Conservation (phyloP, 2,329 filamentous ascomycete genomes). For the Epicoccum sorghinum region DNA sequence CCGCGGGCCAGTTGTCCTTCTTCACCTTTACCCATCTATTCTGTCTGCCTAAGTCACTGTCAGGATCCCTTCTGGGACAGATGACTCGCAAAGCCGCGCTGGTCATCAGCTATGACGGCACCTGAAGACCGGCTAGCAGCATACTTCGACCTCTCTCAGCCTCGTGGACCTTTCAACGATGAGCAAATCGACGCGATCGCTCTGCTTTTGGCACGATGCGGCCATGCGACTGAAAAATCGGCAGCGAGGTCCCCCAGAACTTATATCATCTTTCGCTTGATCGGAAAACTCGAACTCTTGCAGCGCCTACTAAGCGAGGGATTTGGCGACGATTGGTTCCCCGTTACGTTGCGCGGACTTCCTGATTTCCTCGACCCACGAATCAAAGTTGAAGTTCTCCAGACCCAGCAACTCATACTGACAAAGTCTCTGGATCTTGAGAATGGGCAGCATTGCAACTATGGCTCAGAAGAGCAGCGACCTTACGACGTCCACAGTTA, state of each 20-base stretch:
- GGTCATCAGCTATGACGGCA: too few relatives aligned
- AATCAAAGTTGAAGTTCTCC: slow-evolving; percentile 23
- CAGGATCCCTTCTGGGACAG: too few relatives aligned
- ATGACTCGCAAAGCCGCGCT: too few relatives aligned
- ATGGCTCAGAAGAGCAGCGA: slow-evolving; percentile 21
- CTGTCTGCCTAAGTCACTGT: too few relatives aligned
- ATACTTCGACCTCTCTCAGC: slow-evolving; percentile 9
- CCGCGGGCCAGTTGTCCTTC: too few relatives aligned
- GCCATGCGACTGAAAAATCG: neutral
- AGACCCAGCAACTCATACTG: slow-evolving; percentile 27
- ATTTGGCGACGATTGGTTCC: slow-evolving; percentile 38
- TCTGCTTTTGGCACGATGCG: slow-evolving; percentile 12
- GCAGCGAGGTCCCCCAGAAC: slow-evolving; percentile 26
- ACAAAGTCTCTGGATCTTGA: slow-evolving; percentile 25
- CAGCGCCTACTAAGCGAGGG: slow-evolving; percentile 25
- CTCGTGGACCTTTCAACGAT: slow-evolving; percentile 18
- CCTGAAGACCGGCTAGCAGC: slow-evolving; percentile 3
- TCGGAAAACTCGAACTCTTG: slow-evolving; percentile 27
- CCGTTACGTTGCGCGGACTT: slow-evolving; percentile 25
- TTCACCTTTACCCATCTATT: too few relatives aligned
- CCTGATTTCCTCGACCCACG: slow-evolving; percentile 22
- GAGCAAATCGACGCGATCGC: slow-evolving; percentile 25
- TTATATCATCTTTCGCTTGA: slow-evolving; percentile 36
- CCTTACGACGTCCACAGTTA: slow-evolving; percentile 27
- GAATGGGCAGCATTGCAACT: slow-evolving; percentile 32